Evolutionary conservation across 306 rosid genomes (phyloP), one percentile per base, ranked within the genome.

Genomic region (Cercis canadensis): DNA sequence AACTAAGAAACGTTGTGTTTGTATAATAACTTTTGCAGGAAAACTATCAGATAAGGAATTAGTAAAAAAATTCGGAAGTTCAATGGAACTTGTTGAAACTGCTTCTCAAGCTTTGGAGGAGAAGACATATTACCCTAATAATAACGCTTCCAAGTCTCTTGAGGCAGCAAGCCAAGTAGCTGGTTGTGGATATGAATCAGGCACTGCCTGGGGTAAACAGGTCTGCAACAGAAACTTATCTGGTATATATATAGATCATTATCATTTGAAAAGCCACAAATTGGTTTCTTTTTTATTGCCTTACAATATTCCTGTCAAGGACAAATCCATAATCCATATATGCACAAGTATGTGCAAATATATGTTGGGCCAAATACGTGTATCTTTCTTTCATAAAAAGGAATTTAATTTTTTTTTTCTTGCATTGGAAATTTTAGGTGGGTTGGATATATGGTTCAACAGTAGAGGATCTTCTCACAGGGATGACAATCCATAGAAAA

Each of bases 361-460:
- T n/a, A n/a, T n/a, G n/a, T n/a, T n/a, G n/a, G n/a, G n/a, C n/a
- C n/a, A n/a, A n/a, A n/a, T n/a, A n/a, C n/a, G n/a, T n/a, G n/a
- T n/a, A 34, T 7, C 39, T 34, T 34, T 34, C 39, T 34, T 34
- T 34, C 7, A 34, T 34, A 34, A 34, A 34, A 34, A 34, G 4
- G 7, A 34, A 34, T 34, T 34, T 3, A 3, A 7, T 34, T 34
- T 34, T 41, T 11, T 41, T 41, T 41, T 8, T 41, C 3, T 41
- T 1, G 46, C 0, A 6, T 5, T 7, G 3, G 0, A 1, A 24
- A 34, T 0, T 2, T 12, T 79, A 34, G 86, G 49, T 84, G 36
- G 86, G 88, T 2, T 81, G 68, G 77, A 41, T 66, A 9, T 79
- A 82, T 62, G 86, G 86, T 44, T 75, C 86, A 0, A 36, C 55